Conservation (phyloP, 139 green algal species). For the Asterochloris erici region DNA sequence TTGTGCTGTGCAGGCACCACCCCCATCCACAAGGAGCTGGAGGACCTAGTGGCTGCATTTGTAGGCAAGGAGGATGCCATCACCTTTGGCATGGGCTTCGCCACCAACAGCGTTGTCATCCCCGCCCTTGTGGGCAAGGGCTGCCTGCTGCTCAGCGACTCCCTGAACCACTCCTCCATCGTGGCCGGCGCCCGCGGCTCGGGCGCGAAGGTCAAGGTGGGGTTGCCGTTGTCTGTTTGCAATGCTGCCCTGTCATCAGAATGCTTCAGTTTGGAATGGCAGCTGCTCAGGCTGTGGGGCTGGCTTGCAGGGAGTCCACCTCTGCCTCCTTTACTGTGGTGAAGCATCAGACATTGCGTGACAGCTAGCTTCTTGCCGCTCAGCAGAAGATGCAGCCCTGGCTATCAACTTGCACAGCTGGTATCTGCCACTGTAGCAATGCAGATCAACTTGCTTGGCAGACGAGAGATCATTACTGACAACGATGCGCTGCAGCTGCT, state of each 20-base stretch:
- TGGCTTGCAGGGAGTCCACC: not conserved
- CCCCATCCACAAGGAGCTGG: conserved; percentile 74
- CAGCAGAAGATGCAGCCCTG: no score
- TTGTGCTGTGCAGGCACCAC: conserved; percentile 57
- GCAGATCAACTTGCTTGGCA: no score
- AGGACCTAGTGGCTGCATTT: conserved; percentile 79
- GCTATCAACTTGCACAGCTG: no score
- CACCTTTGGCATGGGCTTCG: conserved; percentile 98
- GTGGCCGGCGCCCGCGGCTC: conserved; percentile 77
- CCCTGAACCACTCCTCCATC: conserved; percentile 96
- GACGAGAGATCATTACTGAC: no score
- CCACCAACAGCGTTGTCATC: conserved; percentile 92
- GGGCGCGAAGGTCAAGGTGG: conserved; percentile 82
- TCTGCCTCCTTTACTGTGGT: no score
- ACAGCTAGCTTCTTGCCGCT: no score
- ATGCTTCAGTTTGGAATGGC: no score
- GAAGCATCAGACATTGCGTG: no score
- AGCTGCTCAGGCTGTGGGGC: no score
- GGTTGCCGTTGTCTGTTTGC: conserved; percentile 6
- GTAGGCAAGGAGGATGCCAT: conserved; percentile 86
- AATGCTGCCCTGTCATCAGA: not conserved
- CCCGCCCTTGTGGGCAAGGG: conserved; percentile 81
- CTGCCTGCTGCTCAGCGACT: conserved; percentile 89
- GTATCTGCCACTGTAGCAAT: no score
- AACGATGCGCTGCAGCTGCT: no score